Percentiles rank a stretch among this genome's conserved stretches.
Evolutionary conservation across 495 filamentous ascomycete species (phyloP).

Genomic region (Chaetomium cochliodes): DNA sequence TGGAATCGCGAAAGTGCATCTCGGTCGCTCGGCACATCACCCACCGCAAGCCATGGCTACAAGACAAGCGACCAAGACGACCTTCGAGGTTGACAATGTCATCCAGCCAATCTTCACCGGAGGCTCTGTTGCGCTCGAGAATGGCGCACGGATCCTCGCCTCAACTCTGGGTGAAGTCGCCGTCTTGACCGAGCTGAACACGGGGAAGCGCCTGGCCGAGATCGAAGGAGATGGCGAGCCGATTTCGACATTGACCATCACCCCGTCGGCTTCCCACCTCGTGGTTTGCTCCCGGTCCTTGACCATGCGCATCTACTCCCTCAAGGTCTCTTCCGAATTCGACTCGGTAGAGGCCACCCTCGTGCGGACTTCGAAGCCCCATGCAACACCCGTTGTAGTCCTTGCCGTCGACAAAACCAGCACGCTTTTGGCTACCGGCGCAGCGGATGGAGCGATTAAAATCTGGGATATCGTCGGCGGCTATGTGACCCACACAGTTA

Average conservation of each 20-base stretch:
- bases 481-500: conserved; percentile 91
- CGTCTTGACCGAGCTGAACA: conserved; percentile 79
- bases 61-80: conserved; percentile 63
- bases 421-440: conserved; percentile 87
- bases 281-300: conserved; percentile 89
- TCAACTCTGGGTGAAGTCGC: conserved; percentile 87
- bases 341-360: conserved; percentile 63
- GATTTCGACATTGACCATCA: conserved; percentile 83
- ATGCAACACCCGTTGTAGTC: conserved; percentile 81
- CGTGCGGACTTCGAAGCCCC: conserved; percentile 81
- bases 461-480: conserved; percentile 94
- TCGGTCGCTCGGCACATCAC: conserved; percentile 13
- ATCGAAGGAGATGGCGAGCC: conserved; percentile 94
- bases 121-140: conserved; percentile 79
- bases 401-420: conserved; percentile 79
- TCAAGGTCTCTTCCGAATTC: conserved; percentile 57
- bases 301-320: conserved; percentile 85
- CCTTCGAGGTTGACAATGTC: conserved; percentile 75
- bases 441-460: conserved; percentile 88
- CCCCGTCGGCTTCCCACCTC: conserved; percentile 81
- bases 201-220: conserved; percentile 75
- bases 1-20: conserved; percentile 14
- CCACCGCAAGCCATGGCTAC: conserved; percentile 45
- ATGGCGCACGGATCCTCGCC: conserved; percentile 77
- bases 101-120: conserved; percentile 95